Conservation (phyloP, 1,284 basidiomycete genomes). For the Pascua guehoae region DNA sequence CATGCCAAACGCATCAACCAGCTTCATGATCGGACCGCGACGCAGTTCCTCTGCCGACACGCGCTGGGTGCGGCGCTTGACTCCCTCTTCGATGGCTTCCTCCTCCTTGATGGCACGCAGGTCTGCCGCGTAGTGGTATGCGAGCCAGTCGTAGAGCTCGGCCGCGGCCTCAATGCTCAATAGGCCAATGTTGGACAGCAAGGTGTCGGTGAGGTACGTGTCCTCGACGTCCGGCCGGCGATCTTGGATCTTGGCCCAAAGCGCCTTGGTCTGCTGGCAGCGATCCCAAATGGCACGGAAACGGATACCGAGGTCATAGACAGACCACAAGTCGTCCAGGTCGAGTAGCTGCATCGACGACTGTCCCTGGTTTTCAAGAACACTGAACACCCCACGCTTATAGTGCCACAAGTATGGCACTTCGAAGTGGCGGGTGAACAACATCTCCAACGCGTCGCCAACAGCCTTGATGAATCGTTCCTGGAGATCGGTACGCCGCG, state of each 20-base stretch:
- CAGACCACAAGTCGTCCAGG: conserved; percentile 78
- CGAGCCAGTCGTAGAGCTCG: conserved; percentile 88
- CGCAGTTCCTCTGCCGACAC: conserved; percentile 26
- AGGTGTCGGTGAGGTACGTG: conserved; percentile 32
- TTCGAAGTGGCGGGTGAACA: conserved; percentile 84
- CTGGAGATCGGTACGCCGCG: conserved; percentile 56
- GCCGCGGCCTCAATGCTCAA: conserved; percentile 76
- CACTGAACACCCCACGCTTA: conserved; percentile 64
- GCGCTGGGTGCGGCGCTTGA: conserved; percentile 36
- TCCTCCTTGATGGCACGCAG: conserved; percentile 67
- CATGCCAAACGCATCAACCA: conserved; percentile 44
- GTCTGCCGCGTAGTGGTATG: conserved; percentile 65
- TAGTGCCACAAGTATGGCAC: conserved; percentile 94
- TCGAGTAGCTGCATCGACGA: conserved; percentile 61
- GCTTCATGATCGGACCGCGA: conserved; percentile 38
- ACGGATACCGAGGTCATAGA: conserved; percentile 78
- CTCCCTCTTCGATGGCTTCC: conserved; percentile 61
- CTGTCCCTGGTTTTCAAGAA: conserved; percentile 40
- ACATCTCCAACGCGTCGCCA: conserved; percentile 70
- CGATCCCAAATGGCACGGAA: conserved; percentile 80
- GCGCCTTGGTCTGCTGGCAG: conserved; percentile 59
- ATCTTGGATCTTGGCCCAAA: conserved; percentile 56
- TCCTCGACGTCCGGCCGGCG: conserved; percentile 40
- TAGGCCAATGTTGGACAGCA: conserved; percentile 39
- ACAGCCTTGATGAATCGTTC: conserved; percentile 74